phyloP scores from a whole-genome alignment of 208 protist genomes.

The Trypanosoma congolense region DNA sequence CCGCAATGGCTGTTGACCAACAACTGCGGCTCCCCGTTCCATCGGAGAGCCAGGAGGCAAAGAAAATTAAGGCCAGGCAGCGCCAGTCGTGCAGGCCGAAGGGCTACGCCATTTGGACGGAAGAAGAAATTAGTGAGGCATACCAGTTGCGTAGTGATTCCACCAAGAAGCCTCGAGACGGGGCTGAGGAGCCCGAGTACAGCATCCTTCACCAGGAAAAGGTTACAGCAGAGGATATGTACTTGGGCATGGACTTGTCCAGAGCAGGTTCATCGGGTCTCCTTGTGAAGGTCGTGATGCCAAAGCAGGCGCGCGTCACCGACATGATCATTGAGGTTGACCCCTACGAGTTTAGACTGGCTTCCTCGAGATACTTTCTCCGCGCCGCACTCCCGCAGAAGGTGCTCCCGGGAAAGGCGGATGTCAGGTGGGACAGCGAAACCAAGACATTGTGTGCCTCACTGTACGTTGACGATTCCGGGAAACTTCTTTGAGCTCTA shows the following conservation, averaged over 20 bases:
- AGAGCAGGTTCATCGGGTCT: conserved; percentile 52
- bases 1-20: conserved; percentile 68
- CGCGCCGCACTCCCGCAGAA: conserved; percentile 48
- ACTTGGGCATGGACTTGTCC: conserved; percentile 74
- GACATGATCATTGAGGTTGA: conserved; percentile 67
- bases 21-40: conserved; percentile 66
- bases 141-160: conserved; percentile 19
- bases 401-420: conserved; percentile 43
- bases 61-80: conserved; percentile 14
- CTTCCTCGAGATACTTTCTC: conserved; percentile 63
- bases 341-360: conserved; percentile 49
- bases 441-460: conserved; percentile 55
- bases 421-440: conserved; percentile 66
- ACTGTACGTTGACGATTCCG: conserved; percentile 23
- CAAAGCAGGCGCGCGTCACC: conserved; percentile 26
- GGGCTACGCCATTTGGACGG: conserved; percentile 81
- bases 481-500: conserved; percentile 6
- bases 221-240: conserved; percentile 79
- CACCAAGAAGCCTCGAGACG: conserved; percentile 13
- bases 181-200: conserved; percentile 50
- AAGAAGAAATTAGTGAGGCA: conserved; percentile 53
- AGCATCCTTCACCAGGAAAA: conserved; percentile 76
- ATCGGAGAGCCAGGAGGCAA: conserved; percentile 52
- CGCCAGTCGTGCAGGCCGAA: conserved; percentile 22
- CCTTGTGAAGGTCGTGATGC: conserved; percentile 72